Evolutionary conservation across 2,329 filamentous ascomycete genomes (phyloP).

Genomic region (Parastagonospora nodorum): DNA sequence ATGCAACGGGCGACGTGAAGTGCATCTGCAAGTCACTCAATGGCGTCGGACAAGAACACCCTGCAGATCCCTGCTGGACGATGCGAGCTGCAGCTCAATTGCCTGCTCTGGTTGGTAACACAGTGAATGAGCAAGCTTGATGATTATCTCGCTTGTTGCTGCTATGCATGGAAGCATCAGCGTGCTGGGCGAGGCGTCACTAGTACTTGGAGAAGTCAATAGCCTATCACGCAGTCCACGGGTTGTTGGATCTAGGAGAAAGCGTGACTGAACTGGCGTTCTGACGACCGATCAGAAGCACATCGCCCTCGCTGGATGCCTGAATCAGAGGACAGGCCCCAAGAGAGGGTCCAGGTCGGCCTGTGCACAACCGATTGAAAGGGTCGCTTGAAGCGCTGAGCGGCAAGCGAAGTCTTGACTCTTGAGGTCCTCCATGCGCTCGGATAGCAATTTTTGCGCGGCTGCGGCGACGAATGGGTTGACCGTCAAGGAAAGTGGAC

Average conservation of each 20-base stretch:
- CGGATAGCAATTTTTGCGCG: slow-evolving; percentile 13
- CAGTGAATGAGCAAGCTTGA: slow-evolving; percentile 23
- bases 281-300: slow-evolving; percentile 29
- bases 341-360: slow-evolving; percentile 26
- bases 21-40: slow-evolving; percentile 39
- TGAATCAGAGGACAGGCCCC: slow-evolving; percentile 11
- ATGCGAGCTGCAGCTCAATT: slow-evolving; percentile 19
- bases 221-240: slow-evolving; percentile 3
- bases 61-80: slow-evolving; percentile 19
- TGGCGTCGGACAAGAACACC: slow-evolving; percentile 16
- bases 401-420: slow-evolving; percentile 26
- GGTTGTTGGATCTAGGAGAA: background rate
- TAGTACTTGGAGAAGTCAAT: background rate
- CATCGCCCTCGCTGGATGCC: slow-evolving; percentile 25
- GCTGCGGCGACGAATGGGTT: slow-evolving; percentile 13
- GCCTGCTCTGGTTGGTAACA: slow-evolving; percentile 21
- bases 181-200: slow-evolving; percentile 1
- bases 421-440: slow-evolving; percentile 11
- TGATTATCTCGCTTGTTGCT: slow-evolving; percentile 33
- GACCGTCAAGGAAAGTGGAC: slow-evolving; percentile 13
- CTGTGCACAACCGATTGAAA: slow-evolving; percentile 23
- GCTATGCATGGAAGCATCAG: slow-evolving; percentile 8
- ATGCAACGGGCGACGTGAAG: slow-evolving; percentile 3
- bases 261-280: slow-evolving; percentile 31
- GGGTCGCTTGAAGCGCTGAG: slow-evolving; percentile 26